A percentile compares a stretch with the other conserved stretches of the same genome.
These are phyloP conservation scores for Colletotrichum lupini DNA, from an alignment of 2,329 filamentous ascomycete species.

Conservation along the genomic window DNA sequence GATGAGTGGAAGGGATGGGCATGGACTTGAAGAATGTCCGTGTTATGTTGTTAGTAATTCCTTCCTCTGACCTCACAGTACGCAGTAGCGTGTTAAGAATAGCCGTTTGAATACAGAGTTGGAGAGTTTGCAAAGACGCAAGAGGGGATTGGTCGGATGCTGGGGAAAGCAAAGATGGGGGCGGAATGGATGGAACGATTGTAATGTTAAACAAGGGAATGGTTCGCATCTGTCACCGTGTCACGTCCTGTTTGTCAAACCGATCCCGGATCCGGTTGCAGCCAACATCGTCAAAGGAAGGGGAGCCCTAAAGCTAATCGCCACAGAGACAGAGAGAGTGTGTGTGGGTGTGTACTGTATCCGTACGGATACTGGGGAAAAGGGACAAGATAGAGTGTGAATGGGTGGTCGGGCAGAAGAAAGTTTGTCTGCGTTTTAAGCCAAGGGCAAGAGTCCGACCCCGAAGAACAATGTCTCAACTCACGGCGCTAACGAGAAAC, in stretches of 20 bases:
- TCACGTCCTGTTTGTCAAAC: background rate
- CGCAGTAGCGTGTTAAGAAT: background rate
- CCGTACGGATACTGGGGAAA: background rate
- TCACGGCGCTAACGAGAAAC: constrained; percentile 16
- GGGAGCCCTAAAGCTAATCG: background rate
- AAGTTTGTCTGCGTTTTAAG: constrained; percentile 11
- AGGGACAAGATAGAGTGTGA: background rate
- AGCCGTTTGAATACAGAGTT: background rate
- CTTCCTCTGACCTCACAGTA: background rate
- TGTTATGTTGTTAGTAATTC: background rate
- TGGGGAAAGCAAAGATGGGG: background rate
- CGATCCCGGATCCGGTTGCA: background rate
- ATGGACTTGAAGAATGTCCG: constrained; percentile 1
- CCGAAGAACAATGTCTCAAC: constrained; percentile 21
- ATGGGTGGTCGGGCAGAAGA: background rate
- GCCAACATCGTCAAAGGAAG: background rate
- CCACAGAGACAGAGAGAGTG: background rate
- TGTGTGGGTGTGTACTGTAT: background rate
- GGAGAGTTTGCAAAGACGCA: background rate
- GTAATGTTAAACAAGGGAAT: background rate
- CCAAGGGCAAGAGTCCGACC: background rate
- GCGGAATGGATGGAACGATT: background rate
- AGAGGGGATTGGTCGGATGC: background rate
- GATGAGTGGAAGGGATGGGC: background rate
- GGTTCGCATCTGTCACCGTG: background rate